Evolutionary conservation across 139 green algal genomes (phyloP).

Genomic region (Haematococcus sp.): DNA sequence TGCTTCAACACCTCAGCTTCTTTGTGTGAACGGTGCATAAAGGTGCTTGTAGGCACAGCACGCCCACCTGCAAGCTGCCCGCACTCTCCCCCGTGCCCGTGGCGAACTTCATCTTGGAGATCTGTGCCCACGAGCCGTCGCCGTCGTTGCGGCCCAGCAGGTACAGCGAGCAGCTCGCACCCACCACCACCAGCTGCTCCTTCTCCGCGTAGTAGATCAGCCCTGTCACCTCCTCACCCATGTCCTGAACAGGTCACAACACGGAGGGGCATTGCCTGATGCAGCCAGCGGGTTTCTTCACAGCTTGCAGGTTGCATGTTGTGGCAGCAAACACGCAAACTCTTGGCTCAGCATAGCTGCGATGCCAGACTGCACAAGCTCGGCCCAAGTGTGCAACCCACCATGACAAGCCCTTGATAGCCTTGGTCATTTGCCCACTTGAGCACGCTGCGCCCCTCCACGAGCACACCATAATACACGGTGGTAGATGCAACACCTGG

Average conservation of each 20-base stretch:
- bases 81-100: conserved; percentile 41
- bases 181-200: conserved; percentile 41
- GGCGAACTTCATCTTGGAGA: conserved; percentile 45
- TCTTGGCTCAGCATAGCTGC: no score
- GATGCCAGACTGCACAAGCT: neutral
- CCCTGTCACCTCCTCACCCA: conserved; percentile 20
- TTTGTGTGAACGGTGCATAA: no score
- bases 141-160: conserved; percentile 31
- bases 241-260: conserved; percentile 30
- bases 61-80: conserved; percentile 26
- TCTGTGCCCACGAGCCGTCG: conserved; percentile 17
- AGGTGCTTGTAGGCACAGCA: no score
- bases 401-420: conserved; percentile 40
- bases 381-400: conserved; percentile 10
- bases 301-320: neutral
- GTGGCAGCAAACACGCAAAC: neutral
- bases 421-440: conserved; percentile 54
- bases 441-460: conserved; percentile 13
- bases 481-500: neutral
- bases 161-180: conserved; percentile 30
- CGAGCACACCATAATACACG: conserved; percentile 25
- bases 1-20: no score
- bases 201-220: conserved; percentile 43
- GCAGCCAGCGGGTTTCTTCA: conserved; percentile 4
- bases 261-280: neutral